A percentile compares a stretch with the other conserved stretches of the same genome.
These are phyloP conservation scores for Leccinum angustisporum DNA, from an alignment of 1,284 basidiomycete species.

Conservation along the genomic window DNA sequence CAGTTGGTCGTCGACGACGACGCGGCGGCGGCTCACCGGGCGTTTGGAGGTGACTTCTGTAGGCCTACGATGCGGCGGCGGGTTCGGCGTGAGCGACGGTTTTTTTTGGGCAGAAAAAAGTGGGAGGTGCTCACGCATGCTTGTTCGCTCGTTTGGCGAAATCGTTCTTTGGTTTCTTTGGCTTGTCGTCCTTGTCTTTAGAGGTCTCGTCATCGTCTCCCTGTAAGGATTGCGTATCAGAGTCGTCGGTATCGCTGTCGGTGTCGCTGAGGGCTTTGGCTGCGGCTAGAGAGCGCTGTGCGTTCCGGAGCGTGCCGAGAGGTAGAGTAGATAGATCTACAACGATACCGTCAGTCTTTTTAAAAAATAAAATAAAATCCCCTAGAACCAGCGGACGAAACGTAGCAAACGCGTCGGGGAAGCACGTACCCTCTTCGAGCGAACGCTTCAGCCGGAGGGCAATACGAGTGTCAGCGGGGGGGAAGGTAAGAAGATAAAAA, in stretches of 20 bases:
- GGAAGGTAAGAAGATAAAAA: constrained; percentile 18
- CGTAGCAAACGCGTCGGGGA: neutral
- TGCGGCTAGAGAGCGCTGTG: constrained; percentile 53
- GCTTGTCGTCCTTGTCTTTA: constrained; percentile 31
- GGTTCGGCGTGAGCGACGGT: neutral
- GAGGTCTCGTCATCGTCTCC: constrained; percentile 27
- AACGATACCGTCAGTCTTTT: constrained; percentile 3
- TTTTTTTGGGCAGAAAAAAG: neutral
- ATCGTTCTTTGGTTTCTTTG: constrained; percentile 40
- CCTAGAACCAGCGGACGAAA: constrained; percentile 1
- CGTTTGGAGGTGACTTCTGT: constrained; percentile 83
- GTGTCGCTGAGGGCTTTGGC: constrained; percentile 36
- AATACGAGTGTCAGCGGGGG: constrained; percentile 22
- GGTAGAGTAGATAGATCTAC: constrained; percentile 59
- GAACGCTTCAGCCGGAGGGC: constrained; percentile 15
- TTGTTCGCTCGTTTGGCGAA: constrained; percentile 74
- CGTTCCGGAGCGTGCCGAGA: constrained; percentile 66
- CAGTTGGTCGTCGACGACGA: constrained; percentile 74
- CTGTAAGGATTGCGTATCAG: constrained; percentile 17
- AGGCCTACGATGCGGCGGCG: constrained; percentile 59
- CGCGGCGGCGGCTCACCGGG: constrained; percentile 77
- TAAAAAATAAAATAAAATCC: no score
- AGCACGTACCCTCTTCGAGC: constrained; percentile 26
- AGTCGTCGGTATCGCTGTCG: constrained; percentile 25
- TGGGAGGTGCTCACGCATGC: constrained; percentile 73